Base-by-base conservation (phyloP, 305 asterid species). In the Fraxinus sp. region DNA sequence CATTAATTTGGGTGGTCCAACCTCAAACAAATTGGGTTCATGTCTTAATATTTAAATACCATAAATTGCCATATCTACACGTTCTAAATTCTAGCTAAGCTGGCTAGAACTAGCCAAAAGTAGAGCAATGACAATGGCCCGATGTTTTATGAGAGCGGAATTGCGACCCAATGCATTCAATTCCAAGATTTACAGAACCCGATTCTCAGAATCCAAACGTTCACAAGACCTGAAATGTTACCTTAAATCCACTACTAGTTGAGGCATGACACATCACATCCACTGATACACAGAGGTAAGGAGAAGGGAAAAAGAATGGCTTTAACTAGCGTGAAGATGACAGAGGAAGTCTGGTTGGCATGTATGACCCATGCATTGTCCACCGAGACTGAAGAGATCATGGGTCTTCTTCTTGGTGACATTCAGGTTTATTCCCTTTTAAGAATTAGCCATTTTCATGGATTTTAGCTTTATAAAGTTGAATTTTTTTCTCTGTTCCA, bases 331-430 rank as follows among this genome's bases (percentile, higher is more conserved):
- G 99, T 97, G 90, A 95, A 90, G 86, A 95, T 97, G 98, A 87
- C 97, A 20, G 99, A 95, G 90, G 99, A 97, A 88, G 98, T 95
- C 43, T 97, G 99, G 99, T 57, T 94, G 89, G 91, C 98, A 83
- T 97, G 99, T 84, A 83, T 97, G 66, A 95, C 98, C 41, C 99
- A 97, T 93, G 97, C 99, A 95, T 92, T 97, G 97, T 95, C 99
- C n/a, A 97, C 99, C 22, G 99, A 97, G 89, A 94, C 99, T 6
- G 98, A 97, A 86, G 99, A 97, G 91, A 94, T 94, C 86, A 93
- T 97, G 99, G 99, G 99, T 18, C 98, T 97, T 85, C 97, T 97
- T 83, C 98, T 97, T 20, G 99, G 99, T 55, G 99, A 97, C 79
- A 90, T 94, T 83, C 93, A 94, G 98, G 99, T 97, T 72, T 16